phyloP scores from a whole-genome alignment of 2,329 filamentous ascomycete species.

The Whalleya microplaca region DNA sequence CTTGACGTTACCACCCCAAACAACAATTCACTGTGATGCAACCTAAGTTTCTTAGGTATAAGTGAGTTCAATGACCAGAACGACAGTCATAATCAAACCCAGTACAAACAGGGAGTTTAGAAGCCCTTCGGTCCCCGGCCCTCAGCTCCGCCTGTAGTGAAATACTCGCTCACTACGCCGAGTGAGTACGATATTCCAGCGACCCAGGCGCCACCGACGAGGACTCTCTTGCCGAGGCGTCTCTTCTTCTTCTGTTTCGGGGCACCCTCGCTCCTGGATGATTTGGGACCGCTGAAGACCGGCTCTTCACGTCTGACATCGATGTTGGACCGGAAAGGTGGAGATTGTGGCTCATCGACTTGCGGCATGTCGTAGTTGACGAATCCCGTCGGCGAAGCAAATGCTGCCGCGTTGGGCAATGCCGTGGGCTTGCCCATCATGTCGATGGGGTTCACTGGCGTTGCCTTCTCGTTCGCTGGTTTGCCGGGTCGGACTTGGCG shows the following conservation, averaged over 20 bases:
- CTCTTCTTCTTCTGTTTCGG: slow-evolving; percentile 41
- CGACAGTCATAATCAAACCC: not conserved
- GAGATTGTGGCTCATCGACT: slow-evolving; percentile 35
- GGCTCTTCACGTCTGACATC: slow-evolving; percentile 51
- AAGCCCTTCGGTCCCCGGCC: slow-evolving; percentile 44
- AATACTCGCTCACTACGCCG: slow-evolving; percentile 62
- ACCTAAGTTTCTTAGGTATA: not conserved
- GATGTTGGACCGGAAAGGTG: slow-evolving; percentile 47
- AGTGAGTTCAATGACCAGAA: not conserved
- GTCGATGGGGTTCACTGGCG: slow-evolving; percentile 61
- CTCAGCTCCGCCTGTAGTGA: slow-evolving; percentile 52
- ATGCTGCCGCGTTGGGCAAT: slow-evolving; percentile 55
- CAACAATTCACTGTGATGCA: not conserved
- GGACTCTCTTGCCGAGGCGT: slow-evolving; percentile 50
- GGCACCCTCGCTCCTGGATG: slow-evolving; percentile 29
- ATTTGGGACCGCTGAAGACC: slow-evolving; percentile 48
- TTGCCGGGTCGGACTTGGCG: slow-evolving; percentile 55
- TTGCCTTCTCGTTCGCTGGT: slow-evolving; percentile 1
- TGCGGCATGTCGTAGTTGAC: slow-evolving; percentile 59
- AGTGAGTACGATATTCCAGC: slow-evolving; percentile 61
- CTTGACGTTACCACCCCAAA: not conserved
- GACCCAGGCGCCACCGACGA: slow-evolving; percentile 58
- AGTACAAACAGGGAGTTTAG: slow-evolving; percentile 19
- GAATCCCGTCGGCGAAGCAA: slow-evolving; percentile 67
- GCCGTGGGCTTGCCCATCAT: slow-evolving; percentile 50